Conservation (phyloP, 2,329 filamentous ascomycete species). For the Sclerotinia spermophila region DNA sequence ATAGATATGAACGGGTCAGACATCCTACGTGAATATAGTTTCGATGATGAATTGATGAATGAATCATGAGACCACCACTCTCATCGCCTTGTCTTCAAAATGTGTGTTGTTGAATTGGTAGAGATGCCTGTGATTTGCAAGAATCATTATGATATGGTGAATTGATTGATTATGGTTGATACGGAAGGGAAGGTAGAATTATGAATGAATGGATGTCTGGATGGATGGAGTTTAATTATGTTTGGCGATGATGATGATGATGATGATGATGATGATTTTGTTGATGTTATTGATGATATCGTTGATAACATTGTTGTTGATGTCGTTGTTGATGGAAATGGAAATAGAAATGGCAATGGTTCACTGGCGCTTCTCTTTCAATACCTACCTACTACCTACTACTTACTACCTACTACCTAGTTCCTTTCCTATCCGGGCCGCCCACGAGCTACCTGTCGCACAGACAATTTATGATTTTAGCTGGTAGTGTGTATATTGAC, state of each 20-base stretch:
- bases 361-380: not conserved
- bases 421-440: too few species aligned
- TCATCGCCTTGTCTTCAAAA: not conserved
- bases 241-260: not conserved
- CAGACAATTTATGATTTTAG: not conserved
- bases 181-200: not conserved
- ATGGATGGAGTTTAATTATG: too few species aligned
- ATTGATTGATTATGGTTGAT: too few species aligned
- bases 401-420: not conserved
- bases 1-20: not conserved
- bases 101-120: not conserved
- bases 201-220: not conserved
- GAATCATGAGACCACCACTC: not conserved
- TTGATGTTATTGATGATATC: accelerated
- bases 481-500: not conserved
- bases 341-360: not conserved
- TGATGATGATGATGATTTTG: not conserved
- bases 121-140: not conserved
- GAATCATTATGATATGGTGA: too few species aligned
- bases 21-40: not conserved
- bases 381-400: not conserved
- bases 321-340: not conserved
- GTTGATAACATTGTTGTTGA: not conserved
- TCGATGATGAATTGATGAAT: not conserved
- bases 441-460: not conserved